A percentile compares a stretch with the other conserved stretches of the same genome.
phyloP scores from a whole-genome alignment of 208 protist species.

The Trichomonas tenax region DNA sequence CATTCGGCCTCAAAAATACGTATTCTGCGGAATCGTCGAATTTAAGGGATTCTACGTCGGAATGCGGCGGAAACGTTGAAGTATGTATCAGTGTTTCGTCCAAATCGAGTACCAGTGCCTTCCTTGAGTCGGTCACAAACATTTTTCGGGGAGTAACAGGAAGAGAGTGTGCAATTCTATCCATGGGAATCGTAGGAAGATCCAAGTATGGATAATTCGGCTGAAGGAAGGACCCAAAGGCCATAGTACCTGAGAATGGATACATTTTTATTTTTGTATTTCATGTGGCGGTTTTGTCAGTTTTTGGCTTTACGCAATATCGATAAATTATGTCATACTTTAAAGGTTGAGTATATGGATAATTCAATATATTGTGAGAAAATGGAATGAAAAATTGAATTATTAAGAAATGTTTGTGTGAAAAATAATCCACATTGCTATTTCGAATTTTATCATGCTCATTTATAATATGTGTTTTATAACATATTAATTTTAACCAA shows the following conservation, averaged over 20 bases:
- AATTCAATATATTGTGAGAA: too few species aligned
- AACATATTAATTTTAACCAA: too few species aligned
- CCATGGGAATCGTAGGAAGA: not conserved
- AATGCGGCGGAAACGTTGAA: not conserved
- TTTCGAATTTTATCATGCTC: too few species aligned
- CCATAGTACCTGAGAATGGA: not conserved
- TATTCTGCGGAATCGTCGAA: not conserved
- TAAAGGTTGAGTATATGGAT: too few species aligned
- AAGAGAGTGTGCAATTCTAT: not conserved
- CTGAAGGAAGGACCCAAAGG: not conserved
- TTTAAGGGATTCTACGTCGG: not conserved
- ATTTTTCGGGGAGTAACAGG: not conserved
- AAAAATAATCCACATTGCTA: too few species aligned
- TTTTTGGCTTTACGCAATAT: too few species aligned
- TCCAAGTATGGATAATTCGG: not conserved
- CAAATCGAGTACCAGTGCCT: slow-evolving; percentile 34
- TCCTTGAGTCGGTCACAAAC: not conserved
- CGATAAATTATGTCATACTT: too few species aligned
- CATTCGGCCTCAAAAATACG: slow-evolving; percentile 27
- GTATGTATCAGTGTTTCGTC: slow-evolving; percentile 43
- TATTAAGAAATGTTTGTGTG: too few species aligned
- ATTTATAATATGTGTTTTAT: too few species aligned
- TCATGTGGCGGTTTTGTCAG: too few species aligned
- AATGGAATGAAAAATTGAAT: too few species aligned
- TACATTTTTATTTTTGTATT: not conserved